Evolutionary conservation across 1,284 basidiomycete genomes (phyloP), one percentile per base, ranked within the genome.

Genomic region (Trametes pubescens): DNA sequence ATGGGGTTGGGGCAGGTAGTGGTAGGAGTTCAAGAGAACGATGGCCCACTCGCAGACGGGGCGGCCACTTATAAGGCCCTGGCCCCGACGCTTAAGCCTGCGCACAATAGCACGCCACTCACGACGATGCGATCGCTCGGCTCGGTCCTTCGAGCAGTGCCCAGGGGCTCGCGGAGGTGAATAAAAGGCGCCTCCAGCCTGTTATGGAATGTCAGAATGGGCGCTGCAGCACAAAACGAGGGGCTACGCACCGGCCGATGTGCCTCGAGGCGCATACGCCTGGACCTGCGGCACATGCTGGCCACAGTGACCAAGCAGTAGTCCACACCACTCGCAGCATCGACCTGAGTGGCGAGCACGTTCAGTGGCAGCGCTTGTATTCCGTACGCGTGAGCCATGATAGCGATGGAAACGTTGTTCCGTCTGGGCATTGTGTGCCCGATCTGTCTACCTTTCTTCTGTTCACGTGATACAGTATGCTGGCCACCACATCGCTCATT

Each of bases 121-220:
- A 32, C 35, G 32, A 35, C 44, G 59, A 60, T 60, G 34, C 24
- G 59, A 60, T 60, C 46, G 54, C 57, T 60, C 59, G 59, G 59
- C 52, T 48, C 26, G 21, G 13, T 18, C 21, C 10, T 24, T 38
- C 35, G 59, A 35, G 49, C 43, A 16, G 32, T 32, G 51, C 58
- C 34, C 47, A 5, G 18, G 32, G 8, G 7, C 18, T 44, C 49
- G 57, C 57, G 52, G 52, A 22, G 51, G 46, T 49, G 51, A 60
- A 48, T 18, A 21, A 24, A n/a, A 6, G n/a, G 51, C 34, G 44
- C 38, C 24, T n/a, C 35, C 10, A n/a, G 35, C 40, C 57, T 4
- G 11, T 16, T 43, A 18, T 37, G 26, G 59, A 3, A 21, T 10
- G 43, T 29, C 16, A 48, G 9, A 10, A 11, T 3, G n/a, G 16